phyloP scores from a whole-genome alignment of 2,329 filamentous ascomycete species.

The Pseudocercospora musae region DNA sequence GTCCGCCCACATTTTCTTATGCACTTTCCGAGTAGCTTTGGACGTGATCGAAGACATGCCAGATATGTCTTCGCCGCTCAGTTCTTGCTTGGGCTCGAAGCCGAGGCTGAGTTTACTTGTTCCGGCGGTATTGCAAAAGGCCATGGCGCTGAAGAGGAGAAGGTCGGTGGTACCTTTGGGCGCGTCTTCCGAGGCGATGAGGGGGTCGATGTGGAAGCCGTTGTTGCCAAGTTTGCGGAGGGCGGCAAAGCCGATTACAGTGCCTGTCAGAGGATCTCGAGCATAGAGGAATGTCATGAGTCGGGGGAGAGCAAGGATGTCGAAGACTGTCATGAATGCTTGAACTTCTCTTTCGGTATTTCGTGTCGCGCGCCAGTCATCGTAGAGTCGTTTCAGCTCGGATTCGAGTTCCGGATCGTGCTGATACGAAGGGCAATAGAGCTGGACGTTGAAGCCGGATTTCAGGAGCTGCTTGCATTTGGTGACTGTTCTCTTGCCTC shows the following conservation, averaged over 20 bases:
- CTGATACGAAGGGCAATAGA: conserved; percentile 5
- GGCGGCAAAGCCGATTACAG: conserved; percentile 1
- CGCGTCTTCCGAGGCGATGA: neutral
- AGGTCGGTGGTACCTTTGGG: conserved; percentile 8
- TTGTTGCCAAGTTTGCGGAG: conserved; percentile 3
- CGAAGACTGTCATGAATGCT: conserved; percentile 7
- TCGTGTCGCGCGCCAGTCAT: neutral
- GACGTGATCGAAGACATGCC: neutral
- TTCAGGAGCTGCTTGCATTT: conserved; percentile 8
- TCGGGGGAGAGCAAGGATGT: conserved; percentile 7
- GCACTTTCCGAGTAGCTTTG: neutral
- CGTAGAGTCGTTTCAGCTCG: neutral
- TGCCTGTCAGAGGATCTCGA: neutral
- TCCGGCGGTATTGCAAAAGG: neutral
- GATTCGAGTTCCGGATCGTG: neutral
- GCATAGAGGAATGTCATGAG: conserved; percentile 5
- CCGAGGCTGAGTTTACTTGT: conserved; percentile 1
- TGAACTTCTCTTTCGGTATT: neutral
- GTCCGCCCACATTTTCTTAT: neutral
- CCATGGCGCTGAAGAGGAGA: conserved; percentile 4
- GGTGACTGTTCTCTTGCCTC: conserved; percentile 6
- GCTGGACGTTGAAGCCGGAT: neutral
- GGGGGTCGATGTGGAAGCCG: conserved; percentile 5
- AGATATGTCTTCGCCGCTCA: neutral
- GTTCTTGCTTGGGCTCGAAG: neutral